A percentile compares a stretch with the other conserved stretches of the same genome.
phyloP scores from a whole-genome alignment of 805 yeast species.

The Millerozyma miso region DNA sequence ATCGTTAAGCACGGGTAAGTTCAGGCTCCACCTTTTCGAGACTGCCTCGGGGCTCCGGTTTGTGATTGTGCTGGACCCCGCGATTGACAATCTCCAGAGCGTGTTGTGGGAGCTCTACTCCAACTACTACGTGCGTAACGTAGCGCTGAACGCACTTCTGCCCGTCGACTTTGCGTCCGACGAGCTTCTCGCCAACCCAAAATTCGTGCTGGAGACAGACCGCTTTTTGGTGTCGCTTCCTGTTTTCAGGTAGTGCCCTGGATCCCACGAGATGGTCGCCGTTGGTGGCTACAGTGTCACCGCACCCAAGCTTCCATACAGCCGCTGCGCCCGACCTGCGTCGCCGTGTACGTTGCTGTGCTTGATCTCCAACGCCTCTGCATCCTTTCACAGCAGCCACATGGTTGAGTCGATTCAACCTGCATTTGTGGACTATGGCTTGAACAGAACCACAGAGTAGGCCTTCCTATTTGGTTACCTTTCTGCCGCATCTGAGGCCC shows the following conservation, averaged over 20 bases:
- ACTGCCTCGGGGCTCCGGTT: constrained; percentile 77
- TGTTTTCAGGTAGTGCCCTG: constrained; percentile 5
- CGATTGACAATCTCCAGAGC: constrained; percentile 49
- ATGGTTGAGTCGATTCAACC: neutral
- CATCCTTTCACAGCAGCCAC: neutral
- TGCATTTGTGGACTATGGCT: neutral
- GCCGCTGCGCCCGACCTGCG: neutral
- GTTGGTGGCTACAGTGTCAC: too few relatives aligned
- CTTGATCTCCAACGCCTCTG: neutral
- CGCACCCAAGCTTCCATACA: neutral
- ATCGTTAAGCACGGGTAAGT: constrained; percentile 67
- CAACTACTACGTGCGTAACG: constrained; percentile 52
- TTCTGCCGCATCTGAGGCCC: too few relatives aligned
- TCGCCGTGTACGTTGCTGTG: neutral
- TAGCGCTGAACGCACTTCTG: constrained; percentile 51
- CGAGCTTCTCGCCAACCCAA: constrained; percentile 50
- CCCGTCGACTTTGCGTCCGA: constrained; percentile 57
- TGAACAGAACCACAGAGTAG: neutral
- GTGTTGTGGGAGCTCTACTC: constrained; percentile 58
- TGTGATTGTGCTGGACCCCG: constrained; percentile 66
- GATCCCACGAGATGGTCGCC: too few relatives aligned
- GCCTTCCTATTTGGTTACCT: too few relatives aligned
- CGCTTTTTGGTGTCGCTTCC: constrained; percentile 32
- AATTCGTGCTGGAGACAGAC: constrained; percentile 56
- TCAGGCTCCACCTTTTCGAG: constrained; percentile 75